These are phyloP conservation scores for Lachnellula arida DNA, from an alignment of 2,329 filamentous ascomycete species.

Conservation along the genomic window DNA sequence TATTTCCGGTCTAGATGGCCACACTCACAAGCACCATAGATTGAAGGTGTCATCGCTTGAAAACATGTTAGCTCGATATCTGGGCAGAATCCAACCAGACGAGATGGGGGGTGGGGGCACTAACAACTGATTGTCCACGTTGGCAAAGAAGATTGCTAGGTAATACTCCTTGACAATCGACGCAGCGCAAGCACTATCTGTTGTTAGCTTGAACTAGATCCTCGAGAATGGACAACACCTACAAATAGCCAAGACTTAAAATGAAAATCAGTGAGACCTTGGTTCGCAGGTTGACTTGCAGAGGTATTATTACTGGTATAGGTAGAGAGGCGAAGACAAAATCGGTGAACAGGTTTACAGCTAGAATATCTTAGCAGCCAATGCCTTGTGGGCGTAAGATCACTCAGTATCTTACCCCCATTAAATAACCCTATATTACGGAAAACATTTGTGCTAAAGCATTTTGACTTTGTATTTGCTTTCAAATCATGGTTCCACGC, in stretches of 20 bases:
- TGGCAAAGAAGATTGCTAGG: conserved; percentile 35
- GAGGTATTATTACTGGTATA: conserved; percentile 38
- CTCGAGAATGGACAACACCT: not conserved
- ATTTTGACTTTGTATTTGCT: conserved; percentile 33
- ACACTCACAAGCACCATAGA: conserved; percentile 35
- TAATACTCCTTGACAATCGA: conserved; percentile 39
- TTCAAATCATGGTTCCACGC: conserved; percentile 38
- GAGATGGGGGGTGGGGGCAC: not conserved
- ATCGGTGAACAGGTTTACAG: conserved; percentile 24
- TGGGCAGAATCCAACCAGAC: not conserved
- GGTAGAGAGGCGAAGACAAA: conserved; percentile 37
- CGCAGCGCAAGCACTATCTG: conserved; percentile 36
- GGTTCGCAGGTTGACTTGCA: conserved; percentile 39
- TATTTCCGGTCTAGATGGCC: conserved; percentile 18
- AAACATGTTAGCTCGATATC: not conserved
- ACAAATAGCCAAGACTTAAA: conserved; percentile 25
- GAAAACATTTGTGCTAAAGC: conserved; percentile 38
- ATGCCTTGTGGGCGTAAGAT: not conserved
- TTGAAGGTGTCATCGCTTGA: conserved; percentile 33
- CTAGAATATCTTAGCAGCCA: conserved; percentile 6
- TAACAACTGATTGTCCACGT: conserved; percentile 33
- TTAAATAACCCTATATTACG: conserved; percentile 43
- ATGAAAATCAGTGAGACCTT: conserved; percentile 35
- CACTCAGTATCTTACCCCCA: conserved; percentile 31
- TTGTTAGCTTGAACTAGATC: not conserved